Evolutionary conservation across 2,329 filamentous ascomycete genomes (phyloP), one percentile per base, ranked within the genome.

Genomic region (Pseudomassariella vexata): DNA sequence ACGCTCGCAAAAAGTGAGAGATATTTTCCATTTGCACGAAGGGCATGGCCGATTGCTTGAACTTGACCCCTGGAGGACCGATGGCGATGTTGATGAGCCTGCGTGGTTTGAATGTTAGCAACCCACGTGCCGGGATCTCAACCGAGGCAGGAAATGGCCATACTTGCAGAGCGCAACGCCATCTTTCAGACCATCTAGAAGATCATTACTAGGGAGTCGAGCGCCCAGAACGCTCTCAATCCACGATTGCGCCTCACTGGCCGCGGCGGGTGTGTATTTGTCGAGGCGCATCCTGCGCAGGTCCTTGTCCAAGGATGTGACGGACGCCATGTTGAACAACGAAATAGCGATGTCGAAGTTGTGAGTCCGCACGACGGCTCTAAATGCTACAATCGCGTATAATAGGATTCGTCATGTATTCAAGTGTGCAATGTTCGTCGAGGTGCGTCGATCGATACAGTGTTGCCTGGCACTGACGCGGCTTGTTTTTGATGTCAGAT

Each of bases 11-110:
- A 62, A 95, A 98, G 54, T 94, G 86, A 5, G 89, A 94, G 53
- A 98, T 95, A 57, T 98, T 98, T 60, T 98, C 92, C 89, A 96
- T 96, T 61, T 98, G 92, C 24, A 96, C 90, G 56, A 98, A 98
- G 0, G 92, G 92, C 90, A 96, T 96, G 24, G 79, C 65, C 1
- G 89, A 95, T 53, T 82, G 72, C 63, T 96, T 96, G 73, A 84
- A 96, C 57, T 82, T 87, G 62, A 95, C 76, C 19, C 82, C 82
- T 1, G 85, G 85, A 11, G 81, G 76, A 17, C 85, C 84, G 22
- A 83, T 60, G 19, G 76, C 84, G 35, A 90, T 70, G 53, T 95
- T 96, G 50, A 86, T 76, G 32, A 96, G 79, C 52, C 87, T 92
- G 44, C 20, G 11, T 3, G 29, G 17, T 5, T 24, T 16, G 6